phyloP scores from a whole-genome alignment of 2,329 filamentous ascomycete genomes.

The Pseudocercospora macadamiae region DNA sequence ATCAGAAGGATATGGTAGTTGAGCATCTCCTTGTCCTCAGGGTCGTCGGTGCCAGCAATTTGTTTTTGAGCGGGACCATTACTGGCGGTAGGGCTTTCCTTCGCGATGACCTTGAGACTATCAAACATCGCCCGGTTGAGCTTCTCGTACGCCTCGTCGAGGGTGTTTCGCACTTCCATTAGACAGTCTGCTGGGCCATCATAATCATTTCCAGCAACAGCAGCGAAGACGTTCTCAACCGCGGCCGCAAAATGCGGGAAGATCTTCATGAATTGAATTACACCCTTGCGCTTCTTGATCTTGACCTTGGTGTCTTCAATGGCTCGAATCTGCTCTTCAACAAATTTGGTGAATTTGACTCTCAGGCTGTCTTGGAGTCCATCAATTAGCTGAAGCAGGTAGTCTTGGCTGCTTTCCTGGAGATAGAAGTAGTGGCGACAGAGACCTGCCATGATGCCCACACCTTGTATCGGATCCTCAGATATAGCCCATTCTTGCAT shows the following conservation, averaged over 20 bases:
- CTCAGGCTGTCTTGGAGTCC: constrained; percentile 73
- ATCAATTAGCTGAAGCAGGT: constrained; percentile 74
- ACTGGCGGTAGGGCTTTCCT: constrained; percentile 60
- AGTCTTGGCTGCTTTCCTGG: constrained; percentile 91
- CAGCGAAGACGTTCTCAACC: constrained; percentile 78
- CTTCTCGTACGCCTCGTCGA: constrained; percentile 85
- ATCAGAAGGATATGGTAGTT: constrained; percentile 98
- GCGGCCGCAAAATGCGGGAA: constrained; percentile 85
- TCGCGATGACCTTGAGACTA: constrained; percentile 91
- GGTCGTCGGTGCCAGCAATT: constrained; percentile 55
- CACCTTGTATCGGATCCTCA: constrained; percentile 85
- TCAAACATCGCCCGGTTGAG: constrained; percentile 97
- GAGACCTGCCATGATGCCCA: constrained; percentile 79
- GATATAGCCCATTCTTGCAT: constrained; percentile 82
- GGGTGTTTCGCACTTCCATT: constrained; percentile 68
- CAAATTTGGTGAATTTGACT: constrained; percentile 79
- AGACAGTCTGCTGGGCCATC: constrained; percentile 56
- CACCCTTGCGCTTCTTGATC: constrained; percentile 96
- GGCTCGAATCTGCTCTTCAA: constrained; percentile 91
- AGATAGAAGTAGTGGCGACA: constrained; percentile 79
- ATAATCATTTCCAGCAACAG: constrained; percentile 45
- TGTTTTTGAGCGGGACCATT: constrained; percentile 55
- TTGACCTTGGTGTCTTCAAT: constrained; percentile 99
- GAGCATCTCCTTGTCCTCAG: constrained; percentile 92
- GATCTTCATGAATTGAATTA: constrained; percentile 91